Evolutionary conservation across 2,329 filamentous ascomycete genomes (phyloP).

Genomic region (Clarireedia hainanense): DNA sequence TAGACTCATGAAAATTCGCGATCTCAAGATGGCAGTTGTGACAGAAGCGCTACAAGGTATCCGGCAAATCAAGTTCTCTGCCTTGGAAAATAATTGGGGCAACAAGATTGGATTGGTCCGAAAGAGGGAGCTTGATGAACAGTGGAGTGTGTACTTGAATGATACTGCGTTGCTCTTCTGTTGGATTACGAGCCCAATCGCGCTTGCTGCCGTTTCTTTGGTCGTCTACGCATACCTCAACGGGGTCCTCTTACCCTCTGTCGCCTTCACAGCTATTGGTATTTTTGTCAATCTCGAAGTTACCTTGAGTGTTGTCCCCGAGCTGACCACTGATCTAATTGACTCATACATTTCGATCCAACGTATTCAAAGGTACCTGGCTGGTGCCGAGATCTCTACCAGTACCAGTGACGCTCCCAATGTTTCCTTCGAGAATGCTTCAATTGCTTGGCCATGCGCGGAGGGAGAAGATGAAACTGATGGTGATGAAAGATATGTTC

Average conservation of each 20-base stretch:
- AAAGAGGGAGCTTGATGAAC: conserved; percentile 55
- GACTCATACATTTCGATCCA: conserved; percentile 67
- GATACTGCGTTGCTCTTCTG: conserved; percentile 32
- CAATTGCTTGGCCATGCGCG: conserved; percentile 68
- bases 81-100: conserved; percentile 68
- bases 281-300: conserved; percentile 69
- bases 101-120: conserved; percentile 57
- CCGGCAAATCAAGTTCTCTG: conserved; percentile 78
- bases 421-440: conserved; percentile 58
- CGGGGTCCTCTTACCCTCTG: conserved; percentile 57
- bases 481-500: conserved; percentile 53
- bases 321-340: conserved; percentile 61
- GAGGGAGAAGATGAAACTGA: conserved; percentile 48
- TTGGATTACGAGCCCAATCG: conserved; percentile 66
- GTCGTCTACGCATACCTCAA: conserved; percentile 59
- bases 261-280: conserved; percentile 72
- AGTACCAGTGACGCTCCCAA: conserved; percentile 47
- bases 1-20: conserved; percentile 65
- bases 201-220: conserved; percentile 64
- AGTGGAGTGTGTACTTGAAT: conserved; percentile 56
- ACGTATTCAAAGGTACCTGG: conserved; percentile 64
- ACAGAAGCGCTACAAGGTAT: conserved; percentile 74
- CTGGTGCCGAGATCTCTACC: conserved; percentile 53
- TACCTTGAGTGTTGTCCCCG: conserved; percentile 62
- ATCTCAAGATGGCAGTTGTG: conserved; percentile 67